Evolutionary conservation across 371 early-diverging fungal genomes (phyloP), one percentile per base, ranked within the genome.

Genomic region (Mucor indicus): DNA sequence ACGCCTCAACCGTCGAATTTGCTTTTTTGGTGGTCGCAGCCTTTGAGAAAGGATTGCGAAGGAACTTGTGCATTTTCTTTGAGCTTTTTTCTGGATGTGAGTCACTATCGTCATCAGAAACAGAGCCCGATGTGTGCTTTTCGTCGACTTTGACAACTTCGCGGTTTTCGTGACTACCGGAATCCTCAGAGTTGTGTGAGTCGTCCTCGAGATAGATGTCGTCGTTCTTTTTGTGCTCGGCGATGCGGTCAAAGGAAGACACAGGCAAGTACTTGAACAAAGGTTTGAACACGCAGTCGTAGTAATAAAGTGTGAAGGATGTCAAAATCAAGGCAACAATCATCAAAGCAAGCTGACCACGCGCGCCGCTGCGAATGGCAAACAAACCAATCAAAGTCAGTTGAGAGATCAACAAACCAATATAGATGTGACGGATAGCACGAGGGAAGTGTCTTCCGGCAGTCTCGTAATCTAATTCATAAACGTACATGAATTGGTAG

Each of bases 401-500:
- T 62, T 87, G 80, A 50, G 78, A 82, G 19, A 88, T 80, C 36
- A 79, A 85, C 44, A 89, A 54, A 29, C 89, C 89, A 8, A 79
- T 69, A 50, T 78, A 85, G 15, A 83, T 67, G 48, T 91, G 88
- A 45, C 77, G 72, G 38, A 89, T 73, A 8, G 85, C 76, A 24
- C 75, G 53, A 2, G 87, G 85, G 62, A 85, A 89, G 25, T 81
- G 79, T 32, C 84, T 70, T 3, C 91, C 91, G 6, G 85, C 88
- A 0, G 85, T 75, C 39, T 80, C 76, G 49, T 76, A 76, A 16
- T 65, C 59, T 19, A 64, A 41, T 48, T 85, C 80, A 58, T 85
- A 89, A 4, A 91, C 83, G 43, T 89, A 88, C 56, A 87, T 55
- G 73, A 91, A 87, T 46, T 89, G 86, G 61, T 92, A 89, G 17